Percentiles rank a stretch among this genome's conserved stretches.
These are phyloP conservation scores for Diospyros kaki DNA, from an alignment of 148 eudicot genomes.

Conservation along the genomic window DNA sequence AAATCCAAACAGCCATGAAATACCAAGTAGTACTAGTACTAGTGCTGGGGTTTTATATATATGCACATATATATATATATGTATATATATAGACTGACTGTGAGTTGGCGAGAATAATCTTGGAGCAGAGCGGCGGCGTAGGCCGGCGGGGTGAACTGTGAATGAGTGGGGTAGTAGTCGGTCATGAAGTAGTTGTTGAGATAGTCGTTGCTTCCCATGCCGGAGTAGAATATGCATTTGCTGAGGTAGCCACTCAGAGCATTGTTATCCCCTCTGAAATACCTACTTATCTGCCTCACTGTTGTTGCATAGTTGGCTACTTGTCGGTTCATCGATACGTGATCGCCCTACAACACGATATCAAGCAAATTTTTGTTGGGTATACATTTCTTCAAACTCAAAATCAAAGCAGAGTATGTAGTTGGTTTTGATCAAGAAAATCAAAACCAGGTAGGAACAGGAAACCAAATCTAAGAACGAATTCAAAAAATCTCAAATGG, in stretches of 20 bases:
- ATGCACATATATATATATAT: too few relatives aligned
- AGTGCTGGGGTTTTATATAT: too few relatives aligned
- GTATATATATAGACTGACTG: slow-evolving; percentile 29
- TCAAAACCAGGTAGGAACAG: too few relatives aligned
- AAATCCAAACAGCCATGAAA: background rate
- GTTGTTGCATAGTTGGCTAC: slow-evolving; percentile 52
- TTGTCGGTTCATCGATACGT: slow-evolving; percentile 69
- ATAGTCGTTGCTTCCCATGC: slow-evolving; percentile 91
- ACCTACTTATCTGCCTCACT: slow-evolving; percentile 43
- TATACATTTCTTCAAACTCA: too few relatives aligned
- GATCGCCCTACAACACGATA: slow-evolving; percentile 46
- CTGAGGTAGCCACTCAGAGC: slow-evolving; percentile 41
- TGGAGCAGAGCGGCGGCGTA: slow-evolving; percentile 64
- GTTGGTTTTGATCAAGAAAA: too few relatives aligned
- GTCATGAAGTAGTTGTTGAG: slow-evolving; percentile 92
- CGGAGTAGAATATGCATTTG: slow-evolving; percentile 63
- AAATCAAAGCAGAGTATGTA: background rate
- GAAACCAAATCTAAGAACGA: too few relatives aligned
- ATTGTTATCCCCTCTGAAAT: slow-evolving; percentile 45
- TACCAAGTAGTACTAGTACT: too few relatives aligned
- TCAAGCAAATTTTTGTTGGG: too few relatives aligned
- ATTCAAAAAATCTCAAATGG: too few relatives aligned
- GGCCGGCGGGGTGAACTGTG: slow-evolving; percentile 47
- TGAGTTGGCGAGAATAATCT: slow-evolving; percentile 65
- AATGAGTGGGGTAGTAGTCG: slow-evolving; percentile 39